Base-by-base conservation (phyloP, 2,329 filamentous ascomycete genomes). In the Aspergillus puulaauensis region DNA sequence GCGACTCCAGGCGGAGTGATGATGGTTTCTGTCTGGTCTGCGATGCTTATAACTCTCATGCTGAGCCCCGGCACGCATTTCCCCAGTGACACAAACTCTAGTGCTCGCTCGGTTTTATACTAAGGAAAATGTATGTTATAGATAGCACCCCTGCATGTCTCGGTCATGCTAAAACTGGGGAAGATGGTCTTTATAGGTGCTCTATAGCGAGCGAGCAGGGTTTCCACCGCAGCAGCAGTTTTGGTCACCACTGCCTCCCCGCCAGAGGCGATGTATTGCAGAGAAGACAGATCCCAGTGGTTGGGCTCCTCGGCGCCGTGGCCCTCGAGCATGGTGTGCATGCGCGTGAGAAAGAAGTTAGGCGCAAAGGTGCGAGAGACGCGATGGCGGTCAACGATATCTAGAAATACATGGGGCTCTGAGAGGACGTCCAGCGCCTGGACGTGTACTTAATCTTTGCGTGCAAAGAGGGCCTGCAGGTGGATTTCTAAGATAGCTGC, bases 401-500 rank as follows among this genome's bases (percentile, higher is more conserved):
- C 64, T 5, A 81, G 63, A 60, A 83, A 82, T 0, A 52, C 33
- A 1, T 63, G 27, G 0, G 80, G 82, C 3, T 72, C 56, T 1
- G 70, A 53, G 40, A 63, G 43, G 8, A 63, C 35, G 51, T 67
- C 61, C 1, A 53, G n/a, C 4, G 59, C 54, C 15, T 53, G 57
- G 6, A 65, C 54, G 41, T 69, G 67, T 12, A 69, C 51, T 48
- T 69, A 66, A 7, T 65, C 55, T 17, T 24, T 58, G 31, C 61
- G 51, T 14, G 59, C 39, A 15, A 48, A 59, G 24, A 69, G 80
- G 1, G 82, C 80, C 14, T 77, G 77, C 0, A 86, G 64, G 61
- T 86, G 83, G 15, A 81, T 77, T 52, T 86, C 80, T 1, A 74
- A 70, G 3, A 86, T 67, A 57, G 70, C 77, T 0, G 79, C 83